A percentile compares a stretch with the other conserved stretches of the same genome.
phyloP scores from a whole-genome alignment of 108 stramenopile genomes.

The Skeletonema menzelii region DNA sequence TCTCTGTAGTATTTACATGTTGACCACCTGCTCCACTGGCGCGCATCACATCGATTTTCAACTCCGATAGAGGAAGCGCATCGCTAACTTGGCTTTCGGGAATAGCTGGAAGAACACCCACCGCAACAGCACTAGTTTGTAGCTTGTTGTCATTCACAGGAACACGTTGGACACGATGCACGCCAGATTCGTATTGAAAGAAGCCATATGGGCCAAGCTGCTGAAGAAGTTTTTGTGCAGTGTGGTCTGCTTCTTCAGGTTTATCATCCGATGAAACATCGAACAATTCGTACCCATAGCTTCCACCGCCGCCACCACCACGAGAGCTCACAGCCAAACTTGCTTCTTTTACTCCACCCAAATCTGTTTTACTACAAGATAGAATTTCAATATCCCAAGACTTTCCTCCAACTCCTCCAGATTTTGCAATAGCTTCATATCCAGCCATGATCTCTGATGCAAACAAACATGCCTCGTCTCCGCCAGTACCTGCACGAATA shows the following conservation, averaged over 20 bases:
- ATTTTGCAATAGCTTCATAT: conserved; percentile 80
- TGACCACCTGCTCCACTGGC: conserved; percentile 93
- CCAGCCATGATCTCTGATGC: conserved; percentile 83
- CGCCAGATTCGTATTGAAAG: conserved; percentile 94
- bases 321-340: conserved; percentile 56
- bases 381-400: conserved; percentile 71
- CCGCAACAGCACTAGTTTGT: conserved; percentile 95
- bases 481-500: conserved; percentile 95
- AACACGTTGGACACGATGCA: conserved; percentile 98
- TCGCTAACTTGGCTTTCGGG: conserved; percentile 49
- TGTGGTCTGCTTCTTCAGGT: conserved; percentile 26
- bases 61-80: conserved; percentile 66
- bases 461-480: conserved; percentile 94
- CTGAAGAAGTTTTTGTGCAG: conserved; percentile 23
- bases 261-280: neutral
- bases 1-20: conserved; percentile 97
- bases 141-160: conserved; percentile 91
- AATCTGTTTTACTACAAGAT: conserved; percentile 63
- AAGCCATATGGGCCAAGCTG: conserved; percentile 81
- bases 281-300: neutral
- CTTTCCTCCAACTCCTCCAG: conserved; percentile 26
- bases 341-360: conserved; percentile 81
- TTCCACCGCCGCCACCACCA: conserved; percentile 33
- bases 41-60: conserved; percentile 90
- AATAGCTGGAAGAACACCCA: conserved; percentile 89